Base-by-base conservation (phyloP, 192 early-diverging fungal genomes). In the Diversispora epigaea region DNA sequence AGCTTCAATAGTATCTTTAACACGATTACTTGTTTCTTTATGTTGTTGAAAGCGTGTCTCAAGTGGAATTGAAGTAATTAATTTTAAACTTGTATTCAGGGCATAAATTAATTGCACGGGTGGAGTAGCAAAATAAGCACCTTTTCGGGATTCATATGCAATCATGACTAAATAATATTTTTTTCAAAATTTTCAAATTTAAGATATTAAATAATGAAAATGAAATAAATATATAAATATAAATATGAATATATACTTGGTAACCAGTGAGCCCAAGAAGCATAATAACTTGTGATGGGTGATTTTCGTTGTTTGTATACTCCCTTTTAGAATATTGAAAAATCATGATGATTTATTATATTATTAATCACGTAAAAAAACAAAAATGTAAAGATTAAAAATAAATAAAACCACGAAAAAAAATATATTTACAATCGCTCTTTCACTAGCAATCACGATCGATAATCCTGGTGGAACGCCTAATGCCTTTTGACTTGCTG, bases 61-160 rank as follows among this genome's bases (percentile, higher is more conserved):
- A 85, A 98, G 84, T 52, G 88, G 80, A 39, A 83, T 79, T 49
- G 84, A 80, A 62, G 78, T 81, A 56, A 93, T 85, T 82, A 93
- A 91, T 79, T 87, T 85, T 68, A 99, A 87, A 65, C 92, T 91
- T 25, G 89, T 85, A 79, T 95, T 86, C 45, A 99, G 91, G 32
- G 95, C 95, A 81, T 90, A 86, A 80, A 99, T 88, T 50, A 93
- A 87, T 85, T 96, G 95, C 60, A 99, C 97, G 57, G 94, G 89
- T 12, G 97, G 97, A 41, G 97, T 99, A 66, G 95, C 97, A 88
- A 99, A 99, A 85, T 99, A 99, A 68, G 89, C 88, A 40, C 91
- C 89, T 69, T 94, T 93, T 71, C 95, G 89, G 0, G 90, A 89
- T 85, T 99, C 97, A 84, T 99, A 99, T 41, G 93, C 90, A 75